Conservation (phyloP, 345 rosid genomes). For the Salix dunnii region DNA sequence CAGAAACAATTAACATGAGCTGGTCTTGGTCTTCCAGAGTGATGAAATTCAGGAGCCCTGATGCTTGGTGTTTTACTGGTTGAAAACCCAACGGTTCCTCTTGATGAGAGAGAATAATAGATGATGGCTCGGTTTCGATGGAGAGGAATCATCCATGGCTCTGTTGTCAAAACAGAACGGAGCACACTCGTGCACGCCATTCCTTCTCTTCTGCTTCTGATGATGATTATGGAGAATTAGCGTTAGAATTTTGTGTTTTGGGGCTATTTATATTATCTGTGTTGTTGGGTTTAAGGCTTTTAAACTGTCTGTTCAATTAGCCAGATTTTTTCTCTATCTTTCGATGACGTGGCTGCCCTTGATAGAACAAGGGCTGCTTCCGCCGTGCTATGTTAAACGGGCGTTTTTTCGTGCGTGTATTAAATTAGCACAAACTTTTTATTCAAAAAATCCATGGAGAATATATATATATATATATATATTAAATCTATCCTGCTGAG, state of each 20-base stretch:
- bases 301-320: conserved; percentile 6
- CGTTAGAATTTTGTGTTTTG: not conserved
- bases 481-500: too few species aligned
- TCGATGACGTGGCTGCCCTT: not conserved
- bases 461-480: too few species aligned
- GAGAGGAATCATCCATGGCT: conserved; percentile 43
- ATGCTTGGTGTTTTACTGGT: conserved; percentile 17
- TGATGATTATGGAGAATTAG: not conserved
- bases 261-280: not conserved
- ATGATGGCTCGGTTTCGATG: conserved; percentile 27
- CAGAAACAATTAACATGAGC: conserved; percentile 32
- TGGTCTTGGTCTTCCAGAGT: conserved; percentile 3
- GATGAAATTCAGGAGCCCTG: conserved; percentile 33
- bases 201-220: conserved; percentile 3
- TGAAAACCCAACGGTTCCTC: conserved; percentile 22
- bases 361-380: not conserved
- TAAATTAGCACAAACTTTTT: too few species aligned
- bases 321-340: not conserved
- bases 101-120: conserved; percentile 20
- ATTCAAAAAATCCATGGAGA: too few species aligned
- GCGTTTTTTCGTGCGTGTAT: too few species aligned
- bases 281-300: not conserved
- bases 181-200: conserved; percentile 77
- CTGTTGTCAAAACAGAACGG: conserved; percentile 55
- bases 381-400: not conserved